Conservation (phyloP, 352 stramenopile species). For the Phytopythium sindhum region DNA sequence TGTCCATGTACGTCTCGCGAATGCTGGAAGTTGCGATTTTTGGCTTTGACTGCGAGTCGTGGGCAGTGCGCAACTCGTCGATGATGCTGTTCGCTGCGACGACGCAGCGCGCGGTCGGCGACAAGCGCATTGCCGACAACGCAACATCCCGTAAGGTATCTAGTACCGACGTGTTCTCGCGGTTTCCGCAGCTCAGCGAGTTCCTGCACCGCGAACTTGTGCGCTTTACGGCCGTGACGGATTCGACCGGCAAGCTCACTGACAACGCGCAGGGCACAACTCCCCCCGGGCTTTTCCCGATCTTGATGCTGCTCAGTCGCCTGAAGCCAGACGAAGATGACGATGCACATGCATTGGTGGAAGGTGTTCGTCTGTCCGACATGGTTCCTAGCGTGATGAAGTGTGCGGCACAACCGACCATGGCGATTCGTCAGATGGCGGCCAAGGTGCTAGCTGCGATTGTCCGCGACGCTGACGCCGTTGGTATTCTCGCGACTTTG, state of each 20-base stretch:
- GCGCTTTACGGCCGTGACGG: slow-evolving; percentile 22
- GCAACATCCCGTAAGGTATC: slow-evolving; percentile 57
- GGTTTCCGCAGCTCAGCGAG: slow-evolving; percentile 61
- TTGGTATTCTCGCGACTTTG: slow-evolving; percentile 33
- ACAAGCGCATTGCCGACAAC: slow-evolving; percentile 82
- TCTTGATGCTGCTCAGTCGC: slow-evolving; percentile 79
- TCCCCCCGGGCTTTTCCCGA: slow-evolving; percentile 62
- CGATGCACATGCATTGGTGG: slow-evolving; percentile 19
- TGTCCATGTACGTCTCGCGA: slow-evolving; percentile 76
- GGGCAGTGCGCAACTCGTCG: slow-evolving; percentile 87
- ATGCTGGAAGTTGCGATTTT: slow-evolving; percentile 83
- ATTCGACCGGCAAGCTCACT: slow-evolving; percentile 9
- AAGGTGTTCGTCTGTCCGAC: slow-evolving; percentile 11
- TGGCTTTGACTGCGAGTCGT: slow-evolving; percentile 82
- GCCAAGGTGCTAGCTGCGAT: slow-evolving; percentile 74
- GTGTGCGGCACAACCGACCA: slow-evolving; percentile 67
- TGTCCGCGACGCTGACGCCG: slow-evolving; percentile 48
- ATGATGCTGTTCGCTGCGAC: slow-evolving; percentile 91
- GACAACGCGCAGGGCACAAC: slow-evolving; percentile 21
- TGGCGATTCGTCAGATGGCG: slow-evolving; percentile 77
- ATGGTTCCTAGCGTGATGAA: slow-evolving; percentile 70
- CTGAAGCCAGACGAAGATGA: slow-evolving; percentile 61
- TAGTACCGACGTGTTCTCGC: slow-evolving; percentile 72
- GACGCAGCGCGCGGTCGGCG: slow-evolving; percentile 73
- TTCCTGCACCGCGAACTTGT: slow-evolving; percentile 60